Conservation (phyloP, 805 yeast species). For the Suhomyces xylopsoci region DNA sequence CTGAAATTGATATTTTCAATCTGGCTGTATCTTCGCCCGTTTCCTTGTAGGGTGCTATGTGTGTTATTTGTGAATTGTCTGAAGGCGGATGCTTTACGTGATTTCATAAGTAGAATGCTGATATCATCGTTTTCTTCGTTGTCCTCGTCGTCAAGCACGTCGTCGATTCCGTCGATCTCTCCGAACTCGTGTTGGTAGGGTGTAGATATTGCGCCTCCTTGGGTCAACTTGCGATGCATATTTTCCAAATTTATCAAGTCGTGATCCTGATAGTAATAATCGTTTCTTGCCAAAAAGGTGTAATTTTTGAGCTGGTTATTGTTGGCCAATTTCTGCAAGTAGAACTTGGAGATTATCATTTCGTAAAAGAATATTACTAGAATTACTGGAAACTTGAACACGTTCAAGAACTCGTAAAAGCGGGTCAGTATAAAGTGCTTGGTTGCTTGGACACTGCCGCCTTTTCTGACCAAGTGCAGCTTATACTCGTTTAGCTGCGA, state of each 20-base stretch:
- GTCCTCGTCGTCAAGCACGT: constrained; percentile 5
- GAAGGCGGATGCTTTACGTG: constrained; percentile 26
- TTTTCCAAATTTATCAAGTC: constrained; percentile 23
- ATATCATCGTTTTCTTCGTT: constrained; percentile 21
- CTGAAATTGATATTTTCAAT: constrained; percentile 10
- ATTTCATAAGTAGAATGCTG: constrained; percentile 21
- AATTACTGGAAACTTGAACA: constrained; percentile 36
- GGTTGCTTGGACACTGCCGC: constrained; percentile 2
- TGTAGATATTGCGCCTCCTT: constrained; percentile 5
- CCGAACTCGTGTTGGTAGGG: constrained; percentile 10
- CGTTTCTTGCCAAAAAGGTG: constrained; percentile 33
- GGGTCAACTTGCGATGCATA: constrained; percentile 7
- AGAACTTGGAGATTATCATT: constrained; percentile 19
- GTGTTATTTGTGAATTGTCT: constrained; percentile 4
- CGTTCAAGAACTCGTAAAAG: constrained; percentile 18
- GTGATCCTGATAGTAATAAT: constrained; percentile 28
- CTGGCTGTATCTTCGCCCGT: constrained; percentile 12
- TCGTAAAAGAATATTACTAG: constrained; percentile 34
- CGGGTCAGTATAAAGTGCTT: constrained; percentile 1
- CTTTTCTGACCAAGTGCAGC: neutral
- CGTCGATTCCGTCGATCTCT: constrained; percentile 4
- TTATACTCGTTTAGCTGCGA: constrained; percentile 18
- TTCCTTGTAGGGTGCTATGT: neutral
- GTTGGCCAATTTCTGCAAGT: constrained; percentile 12
- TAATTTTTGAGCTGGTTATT: constrained; percentile 26